Base-by-base conservation (phyloP, 495 filamentous ascomycete species). In the Astrothelium subdiscretum region DNA sequence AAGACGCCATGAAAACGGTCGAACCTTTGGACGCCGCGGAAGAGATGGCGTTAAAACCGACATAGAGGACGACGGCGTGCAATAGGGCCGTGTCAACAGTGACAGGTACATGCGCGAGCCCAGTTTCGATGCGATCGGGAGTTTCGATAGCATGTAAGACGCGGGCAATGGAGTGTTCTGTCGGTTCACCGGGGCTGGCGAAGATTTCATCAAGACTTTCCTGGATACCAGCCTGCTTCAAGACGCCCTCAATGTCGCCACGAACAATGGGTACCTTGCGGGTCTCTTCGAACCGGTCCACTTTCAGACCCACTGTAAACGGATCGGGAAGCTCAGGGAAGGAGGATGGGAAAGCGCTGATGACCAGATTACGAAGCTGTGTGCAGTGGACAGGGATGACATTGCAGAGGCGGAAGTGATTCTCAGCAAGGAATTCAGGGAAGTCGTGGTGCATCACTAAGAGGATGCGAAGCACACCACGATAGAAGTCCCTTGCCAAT, bases 401-500 rank as follows among this genome's bases (percentile, higher is more conserved):
- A 70, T 90, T 87, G 79, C 88, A 91, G 51, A 99, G 83, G 62
- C 86, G 83, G 65, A 87, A 85, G 66, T 95, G 88, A 70, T 94
- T 88, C 66, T 92, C 88, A 31, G 87, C 86, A 44, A 97, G 79
- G 72, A 96, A 97, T 61, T 95, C 91, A 0, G 91, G 89, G 74
- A 89, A 97, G 71, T 99, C 94, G 66, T 97, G 94, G 62, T 95
- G 87, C 57, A 99, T 77, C 38, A 97, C 81, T 22, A 94, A 76
- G 63, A 97, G 73, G 61, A 95, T 81, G 66, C 94, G 88, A 29
- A 96, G 78, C 8, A 88, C 82, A 2, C 86, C 90, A 66, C 89
- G 85, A 72, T 97, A 97, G 52, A 94, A 81, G 57, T 90, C 87
- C 73, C 89, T 92, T 31, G 85, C 82, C 35, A 89, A 78, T 35